Base-by-base conservation (phyloP, 768 basidiomycete genomes). In the Russula foetens region DNA sequence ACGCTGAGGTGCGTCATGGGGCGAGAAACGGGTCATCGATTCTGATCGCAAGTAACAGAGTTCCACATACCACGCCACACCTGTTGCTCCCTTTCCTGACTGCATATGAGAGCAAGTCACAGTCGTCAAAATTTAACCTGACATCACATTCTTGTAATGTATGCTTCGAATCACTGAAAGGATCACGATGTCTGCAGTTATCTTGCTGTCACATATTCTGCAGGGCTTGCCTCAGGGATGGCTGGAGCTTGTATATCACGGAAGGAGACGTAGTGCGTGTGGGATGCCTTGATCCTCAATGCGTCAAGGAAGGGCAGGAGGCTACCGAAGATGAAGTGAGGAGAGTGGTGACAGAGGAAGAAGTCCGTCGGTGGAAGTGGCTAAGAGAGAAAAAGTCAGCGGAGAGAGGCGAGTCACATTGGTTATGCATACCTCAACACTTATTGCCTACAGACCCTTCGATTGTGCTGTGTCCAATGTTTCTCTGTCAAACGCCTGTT, bases 161-260 rank as follows among this genome's bases (percentile, higher is more conserved):
- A 52, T 96, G 93, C 70, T 73, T 95, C 4, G 79, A 80, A 38
- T 79, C 81, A 15, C 73, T 83, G 59, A 93, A 91, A 69, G 93
- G 93, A 46, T 77, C 81, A 15, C 81, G 82, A 64, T 93, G 92
- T 69, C 67, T 93, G 17, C 77, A 81, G 63, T 75, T 95, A 51
- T 69, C 75, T 2, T 95, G 92, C 68, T 72, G 73, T 1, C 93
- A 95, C 70, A 80, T 93, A 14, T 95, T 93, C 70, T 96, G 93
- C 70, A 81, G 83, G n/a, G 71, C 79, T 8, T 96, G 93, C 69
- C 71, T 96, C 28, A 77, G 77, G 54, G 85, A 88, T 53, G 94
- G 89, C 69, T 97, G 92, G 92, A 78, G 79, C 46, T 70, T 92
- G 52, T 88, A 86, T 65, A 88, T 97, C 55, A 75, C 73, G 50